These are phyloP conservation scores for Colletotrichum costaricense DNA, from an alignment of 2,329 filamentous ascomycete genomes.

Conservation along the genomic window DNA sequence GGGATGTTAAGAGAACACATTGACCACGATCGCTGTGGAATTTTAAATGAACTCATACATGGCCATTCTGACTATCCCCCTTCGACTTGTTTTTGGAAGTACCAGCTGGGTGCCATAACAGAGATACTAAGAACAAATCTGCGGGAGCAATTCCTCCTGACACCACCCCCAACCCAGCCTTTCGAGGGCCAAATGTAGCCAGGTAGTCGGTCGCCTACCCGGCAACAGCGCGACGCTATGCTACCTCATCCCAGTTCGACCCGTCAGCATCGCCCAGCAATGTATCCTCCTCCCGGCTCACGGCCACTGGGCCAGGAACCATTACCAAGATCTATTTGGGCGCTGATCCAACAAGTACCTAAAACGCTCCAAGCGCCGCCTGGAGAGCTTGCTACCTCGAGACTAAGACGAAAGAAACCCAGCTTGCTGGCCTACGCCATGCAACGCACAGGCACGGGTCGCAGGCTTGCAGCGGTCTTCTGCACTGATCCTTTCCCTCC, in stretches of 20 bases:
- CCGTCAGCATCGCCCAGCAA: neutral
- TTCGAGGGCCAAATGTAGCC: neutral
- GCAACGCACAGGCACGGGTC: constrained; percentile 15
- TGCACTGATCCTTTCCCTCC: constrained; percentile 23
- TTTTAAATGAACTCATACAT: neutral
- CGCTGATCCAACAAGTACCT: constrained; percentile 2
- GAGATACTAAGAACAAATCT: neutral
- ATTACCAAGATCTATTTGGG: constrained; percentile 10
- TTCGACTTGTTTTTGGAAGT: neutral
- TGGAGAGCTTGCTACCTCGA: neutral
- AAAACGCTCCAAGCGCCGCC: constrained; percentile 8
- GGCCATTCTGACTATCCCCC: neutral
- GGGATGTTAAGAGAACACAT: neutral
- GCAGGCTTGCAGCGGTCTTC: neutral
- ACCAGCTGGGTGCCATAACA: neutral
- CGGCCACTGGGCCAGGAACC: neutral
- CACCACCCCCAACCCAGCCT: neutral
- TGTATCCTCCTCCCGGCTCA: neutral
- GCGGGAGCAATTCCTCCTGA: neutral
- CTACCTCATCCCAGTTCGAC: constrained; percentile 3
- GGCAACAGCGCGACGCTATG: neutral
- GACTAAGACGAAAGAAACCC: constrained; percentile 11
- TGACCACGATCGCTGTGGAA: neutral
- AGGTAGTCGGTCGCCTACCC: neutral
- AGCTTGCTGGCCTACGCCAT: constrained; percentile 18